Evolutionary conservation across 176 grass and related monocot genomes (phyloP), one percentile per base, ranked within the genome.

Genomic region (Rhynchospora tenuis): DNA sequence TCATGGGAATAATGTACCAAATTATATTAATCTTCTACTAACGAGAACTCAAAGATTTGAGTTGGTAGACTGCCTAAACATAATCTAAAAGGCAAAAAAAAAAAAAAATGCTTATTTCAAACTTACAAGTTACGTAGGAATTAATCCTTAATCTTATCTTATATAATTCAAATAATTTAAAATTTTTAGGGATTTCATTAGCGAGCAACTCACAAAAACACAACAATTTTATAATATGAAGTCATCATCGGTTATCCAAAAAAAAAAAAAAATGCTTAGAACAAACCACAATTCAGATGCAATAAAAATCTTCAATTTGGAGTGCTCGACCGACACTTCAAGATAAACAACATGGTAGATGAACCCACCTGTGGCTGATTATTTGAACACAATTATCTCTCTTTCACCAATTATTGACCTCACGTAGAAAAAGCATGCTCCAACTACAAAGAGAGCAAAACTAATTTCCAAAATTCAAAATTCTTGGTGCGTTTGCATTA

Each of bases 381-480:
- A 44, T 80, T 80, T 59, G 57, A 42, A 12, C 70, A 73, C 70
- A 73, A 73, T 80, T 26, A 42, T 59, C 23, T 58, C 50, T 38
- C 76, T 60, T 80, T 43, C 54, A 17, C 26, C 54, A 42, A 50
- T 54, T 76, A 76, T 76, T 76, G 72, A 54, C 1, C 23, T 54
- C 44, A 76, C 0, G 24, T 51, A 10, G 6, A 15, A 54, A 52
- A 50, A 76, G 68, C 68, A 54, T 8, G 10, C 8, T 13, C 10
- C 12, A 11, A 45, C 71, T 23, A 75, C 14, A 51, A 75, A 26
- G 23, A 51, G 11, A 11, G 71, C 14, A 26, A 76, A 52, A 22
- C 7, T 48, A 10, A 46, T 5, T 16, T 6, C 6, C 4, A 17
- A 10, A 31, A 79, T 79, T 33, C 13, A 42, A 6, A 59, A 20